phyloP scores from a whole-genome alignment of 2,329 filamentous ascomycete genomes.

The Blastomyces silverae region DNA sequence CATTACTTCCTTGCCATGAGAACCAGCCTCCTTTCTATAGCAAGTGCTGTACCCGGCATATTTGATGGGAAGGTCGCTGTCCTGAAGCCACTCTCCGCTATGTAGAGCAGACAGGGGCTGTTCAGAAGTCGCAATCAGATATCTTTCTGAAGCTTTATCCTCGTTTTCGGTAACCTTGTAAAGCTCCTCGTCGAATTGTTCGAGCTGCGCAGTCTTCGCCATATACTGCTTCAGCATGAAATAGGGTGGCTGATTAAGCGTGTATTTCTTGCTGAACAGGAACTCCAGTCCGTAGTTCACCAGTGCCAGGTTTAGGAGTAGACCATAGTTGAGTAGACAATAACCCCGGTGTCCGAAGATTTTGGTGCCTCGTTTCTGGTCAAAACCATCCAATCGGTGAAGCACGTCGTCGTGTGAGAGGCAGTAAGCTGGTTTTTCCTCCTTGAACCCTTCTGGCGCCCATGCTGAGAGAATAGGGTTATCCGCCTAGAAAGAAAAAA shows the following conservation, averaged over 20 bases:
- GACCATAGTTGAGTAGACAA: slow-evolving; percentile 81
- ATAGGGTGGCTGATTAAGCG: slow-evolving; percentile 75
- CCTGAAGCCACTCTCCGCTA: slow-evolving; percentile 84
- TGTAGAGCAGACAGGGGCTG: slow-evolving; percentile 92
- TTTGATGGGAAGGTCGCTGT: slow-evolving; percentile 81
- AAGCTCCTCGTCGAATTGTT: slow-evolving; percentile 94
- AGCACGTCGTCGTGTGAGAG: slow-evolving; percentile 96
- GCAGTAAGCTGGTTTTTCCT: slow-evolving; percentile 62
- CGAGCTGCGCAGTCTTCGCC: slow-evolving; percentile 96
- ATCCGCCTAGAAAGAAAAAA: slow-evolving; percentile 54
- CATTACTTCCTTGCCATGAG: slow-evolving; percentile 90
- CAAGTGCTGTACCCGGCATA: slow-evolving; percentile 90
- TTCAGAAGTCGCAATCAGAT: slow-evolving; percentile 76
- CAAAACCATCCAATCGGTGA: slow-evolving; percentile 79
- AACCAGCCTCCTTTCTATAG: slow-evolving; percentile 91
- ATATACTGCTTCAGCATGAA: slow-evolving; percentile 96
- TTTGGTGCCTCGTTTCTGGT: slow-evolving; percentile 87
- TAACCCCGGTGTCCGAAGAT: slow-evolving; percentile 92
- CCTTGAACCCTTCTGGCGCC: slow-evolving; percentile 66
- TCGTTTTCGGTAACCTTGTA: slow-evolving; percentile 82
- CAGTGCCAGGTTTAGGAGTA: slow-evolving; percentile 85
- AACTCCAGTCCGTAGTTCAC: slow-evolving; percentile 95
- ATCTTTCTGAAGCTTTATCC: slow-evolving; percentile 82
- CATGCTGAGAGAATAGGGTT: slow-evolving; percentile 72
- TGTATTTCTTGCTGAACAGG: slow-evolving; percentile 72